Evolutionary conservation across 2,329 filamentous ascomycete species (phyloP), one percentile per base, ranked within the genome.

Genomic region (Fusarium oligoseptatum): DNA sequence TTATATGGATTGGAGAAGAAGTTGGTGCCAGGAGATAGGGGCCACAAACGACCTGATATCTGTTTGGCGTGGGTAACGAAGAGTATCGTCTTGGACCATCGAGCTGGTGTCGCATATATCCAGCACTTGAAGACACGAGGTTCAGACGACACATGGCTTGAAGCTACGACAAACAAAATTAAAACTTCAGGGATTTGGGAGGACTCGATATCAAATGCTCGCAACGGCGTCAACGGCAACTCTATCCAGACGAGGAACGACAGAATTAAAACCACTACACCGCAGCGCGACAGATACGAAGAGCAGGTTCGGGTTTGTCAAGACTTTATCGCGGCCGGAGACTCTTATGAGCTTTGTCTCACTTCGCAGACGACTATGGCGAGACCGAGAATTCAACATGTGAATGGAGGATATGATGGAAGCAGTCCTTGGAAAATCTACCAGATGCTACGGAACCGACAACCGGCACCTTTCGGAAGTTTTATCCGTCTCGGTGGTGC

Each of bases 301-400:
- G 82, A 85, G 4, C 90, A 93, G 76, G 92, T 97, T n/a, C 83
- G 85, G 24, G 81, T 84, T 41, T 97, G 94, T 78, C 92, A 96
- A 78, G 87, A 90, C 6, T 88, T 90, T 71, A 93, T 97, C 72
- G 89, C 91, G 4, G 91, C 92, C 0, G 95, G 95, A 15, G 91
- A 95, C 72, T 95, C 94, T 0, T 97, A 97, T 81, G 95, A 97
- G 80, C 88, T 97, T 8, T 97, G 94, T 76, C 88, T 97, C 9
- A 97, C 94, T 0, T 92, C 91, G 58, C 92, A 94, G 81, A 95
- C 93, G 12, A 88, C 86, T 39, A 89, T 97, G 75, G 87, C 80
- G 22, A 84, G 84, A 3, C 82, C 84, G 12, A 68, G 52, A 24
- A 32, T 56, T 22, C 64, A 43, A 36, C 48, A 24, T 6, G 29